phyloP scores from a whole-genome alignment of 169 alveolate species.

The Babesia ovis region DNA sequence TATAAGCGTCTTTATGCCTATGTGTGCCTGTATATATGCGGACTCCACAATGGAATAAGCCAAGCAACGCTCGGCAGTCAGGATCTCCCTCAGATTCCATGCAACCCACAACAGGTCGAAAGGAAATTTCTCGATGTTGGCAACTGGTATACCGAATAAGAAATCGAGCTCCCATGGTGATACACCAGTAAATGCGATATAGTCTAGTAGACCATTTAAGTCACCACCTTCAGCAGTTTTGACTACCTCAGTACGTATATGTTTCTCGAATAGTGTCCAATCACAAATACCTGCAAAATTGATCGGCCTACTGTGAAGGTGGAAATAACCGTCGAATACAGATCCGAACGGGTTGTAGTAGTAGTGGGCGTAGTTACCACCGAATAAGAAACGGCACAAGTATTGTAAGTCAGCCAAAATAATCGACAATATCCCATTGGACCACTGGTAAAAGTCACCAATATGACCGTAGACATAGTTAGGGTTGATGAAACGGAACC shows the following conservation, averaged over 20 bases:
- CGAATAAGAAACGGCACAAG: not conserved
- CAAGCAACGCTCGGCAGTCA: constrained; percentile 30
- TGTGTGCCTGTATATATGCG: not conserved
- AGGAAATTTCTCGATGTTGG: constrained; percentile 7
- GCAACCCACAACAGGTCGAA: constrained; percentile 28
- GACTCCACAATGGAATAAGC: constrained; percentile 1
- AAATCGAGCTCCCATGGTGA: not conserved
- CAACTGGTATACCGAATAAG: not conserved
- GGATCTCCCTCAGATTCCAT: not conserved
- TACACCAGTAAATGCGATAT: constrained; percentile 1
- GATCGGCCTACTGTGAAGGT: not conserved
- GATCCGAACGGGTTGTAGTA: constrained; percentile 19
- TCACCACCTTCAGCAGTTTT: not conserved
- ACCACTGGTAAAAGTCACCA: not conserved
- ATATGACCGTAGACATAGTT: not conserved
- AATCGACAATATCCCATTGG: not conserved
- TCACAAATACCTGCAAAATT: constrained; percentile 8
- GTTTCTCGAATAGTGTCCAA: not conserved
- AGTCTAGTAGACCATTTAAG: not conserved
- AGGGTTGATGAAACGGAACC: constrained; percentile 36
- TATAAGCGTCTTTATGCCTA: not conserved
- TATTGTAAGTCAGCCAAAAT: constrained; percentile 6
- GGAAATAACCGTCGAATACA: not conserved
- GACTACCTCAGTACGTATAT: not conserved
- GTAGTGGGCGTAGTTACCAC: not conserved